Percentiles rank a stretch among this genome's conserved stretches.
Conservation (phyloP, 2,329 filamentous ascomycete genomes). For the Talaromyces sp. region DNA sequence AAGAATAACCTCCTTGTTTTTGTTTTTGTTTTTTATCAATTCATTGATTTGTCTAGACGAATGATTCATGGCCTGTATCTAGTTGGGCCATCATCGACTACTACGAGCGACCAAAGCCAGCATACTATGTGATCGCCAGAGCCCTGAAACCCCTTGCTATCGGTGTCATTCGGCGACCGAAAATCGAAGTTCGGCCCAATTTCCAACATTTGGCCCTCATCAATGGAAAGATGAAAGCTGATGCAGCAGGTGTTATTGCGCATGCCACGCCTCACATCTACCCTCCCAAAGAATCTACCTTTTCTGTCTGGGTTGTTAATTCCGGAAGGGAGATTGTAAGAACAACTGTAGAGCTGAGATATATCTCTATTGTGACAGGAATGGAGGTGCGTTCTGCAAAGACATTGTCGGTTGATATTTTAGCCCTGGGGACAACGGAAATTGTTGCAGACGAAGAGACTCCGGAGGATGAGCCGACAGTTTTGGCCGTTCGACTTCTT, state of each 20-base stretch:
- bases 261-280: slow-evolving; percentile 1
- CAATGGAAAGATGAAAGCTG: neutral
- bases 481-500: neutral
- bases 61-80: slow-evolving; percentile 56
- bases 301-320: neutral
- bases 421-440: neutral
- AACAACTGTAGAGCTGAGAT: neutral
- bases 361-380: neutral
- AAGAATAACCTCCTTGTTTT: neutral
- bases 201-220: neutral
- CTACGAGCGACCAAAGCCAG: slow-evolving; percentile 55
- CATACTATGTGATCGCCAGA: slow-evolving; percentile 55
- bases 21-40: too few species aligned
- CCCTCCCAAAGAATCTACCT: neutral
- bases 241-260: neutral
- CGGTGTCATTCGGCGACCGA: slow-evolving; percentile 42
- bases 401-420: slow-evolving; percentile 1
- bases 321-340: neutral
- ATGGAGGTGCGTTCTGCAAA: neutral
- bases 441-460: neutral
- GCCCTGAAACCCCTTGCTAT: slow-evolving; percentile 53
- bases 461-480: neutral
- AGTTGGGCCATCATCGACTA: slow-evolving; percentile 61
- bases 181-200: neutral
- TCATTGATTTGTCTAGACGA: slow-evolving; percentile 32